Conservation (phyloP, 1,284 basidiomycete genomes). For the Peniophora sp. region DNA sequence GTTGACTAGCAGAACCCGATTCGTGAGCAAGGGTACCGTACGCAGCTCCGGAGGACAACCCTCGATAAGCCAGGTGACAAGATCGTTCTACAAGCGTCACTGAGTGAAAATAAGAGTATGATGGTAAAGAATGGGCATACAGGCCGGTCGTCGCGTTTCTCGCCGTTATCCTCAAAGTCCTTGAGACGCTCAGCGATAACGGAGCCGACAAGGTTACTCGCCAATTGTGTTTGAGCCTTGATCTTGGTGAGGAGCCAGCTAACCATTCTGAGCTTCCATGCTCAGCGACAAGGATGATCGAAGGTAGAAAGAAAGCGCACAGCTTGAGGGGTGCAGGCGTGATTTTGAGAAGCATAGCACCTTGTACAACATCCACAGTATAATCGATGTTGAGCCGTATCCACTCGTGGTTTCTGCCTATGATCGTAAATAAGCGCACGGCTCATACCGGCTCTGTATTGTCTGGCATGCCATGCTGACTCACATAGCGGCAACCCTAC, state of each 20-base stretch:
- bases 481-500: slow-evolving; percentile 18
- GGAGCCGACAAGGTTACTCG: slow-evolving; percentile 2
- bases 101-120: not conserved
- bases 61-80: slow-evolving; percentile 40
- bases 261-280: not conserved
- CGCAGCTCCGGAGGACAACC: slow-evolving; percentile 22
- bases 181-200: slow-evolving; percentile 13
- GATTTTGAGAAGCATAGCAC: slow-evolving; percentile 11
- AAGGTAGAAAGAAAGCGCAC: slow-evolving; percentile 3
- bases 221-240: not conserved
- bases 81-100: slow-evolving; percentile 27
- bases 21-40: slow-evolving; percentile 22
- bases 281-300: not conserved
- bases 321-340: slow-evolving; percentile 11
- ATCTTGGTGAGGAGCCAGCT: slow-evolving; percentile 2
- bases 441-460: no score
- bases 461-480: not conserved
- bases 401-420: slow-evolving; percentile 13
- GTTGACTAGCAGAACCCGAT: slow-evolving; percentile 35
- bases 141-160: slow-evolving; percentile 10
- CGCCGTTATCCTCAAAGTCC: slow-evolving; percentile 8
- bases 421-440: not conserved
- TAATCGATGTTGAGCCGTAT: slow-evolving; percentile 13
- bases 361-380: slow-evolving; percentile 13
- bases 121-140: slow-evolving; percentile 6